Evolutionary conservation across 2,329 filamentous ascomycete species (phyloP).

Genomic region (Colletotrichum tamarilloi): DNA sequence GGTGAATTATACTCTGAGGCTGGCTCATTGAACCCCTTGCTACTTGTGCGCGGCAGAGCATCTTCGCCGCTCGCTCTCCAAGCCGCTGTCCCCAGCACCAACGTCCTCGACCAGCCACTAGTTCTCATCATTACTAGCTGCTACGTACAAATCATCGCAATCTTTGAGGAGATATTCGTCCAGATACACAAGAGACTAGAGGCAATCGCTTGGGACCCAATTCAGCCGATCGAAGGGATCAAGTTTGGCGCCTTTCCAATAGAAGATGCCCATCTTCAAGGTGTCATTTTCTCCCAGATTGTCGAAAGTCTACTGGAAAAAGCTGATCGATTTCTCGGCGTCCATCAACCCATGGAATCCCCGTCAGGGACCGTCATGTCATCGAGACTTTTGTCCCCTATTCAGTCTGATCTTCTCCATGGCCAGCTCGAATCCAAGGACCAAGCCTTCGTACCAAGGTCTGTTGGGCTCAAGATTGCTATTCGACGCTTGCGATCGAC

Average conservation of each 20-base stretch:
- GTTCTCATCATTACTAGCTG: conserved; percentile 45
- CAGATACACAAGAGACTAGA: conserved; percentile 37
- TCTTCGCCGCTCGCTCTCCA: background rate
- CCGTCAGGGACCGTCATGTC: background rate
- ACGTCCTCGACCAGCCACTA: conserved; percentile 40
- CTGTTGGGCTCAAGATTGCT: background rate
- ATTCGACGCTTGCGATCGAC: background rate
- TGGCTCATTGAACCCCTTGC: background rate
- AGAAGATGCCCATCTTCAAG: conserved; percentile 41
- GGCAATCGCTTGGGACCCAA: conserved; percentile 25
- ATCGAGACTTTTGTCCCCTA: background rate
- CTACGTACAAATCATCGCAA: conserved; percentile 41
- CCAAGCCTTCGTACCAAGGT: background rate
- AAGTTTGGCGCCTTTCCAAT: conserved; percentile 40
- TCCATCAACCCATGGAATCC: background rate
- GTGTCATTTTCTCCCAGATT: conserved; percentile 43
- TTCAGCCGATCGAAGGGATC: conserved; percentile 37
- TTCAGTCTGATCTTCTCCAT: background rate
- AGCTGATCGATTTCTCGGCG: background rate
- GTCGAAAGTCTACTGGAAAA: conserved; percentile 8
- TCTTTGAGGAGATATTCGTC: conserved; percentile 40
- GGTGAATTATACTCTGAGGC: background rate
- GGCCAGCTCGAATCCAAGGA: background rate
- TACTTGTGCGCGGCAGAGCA: background rate
- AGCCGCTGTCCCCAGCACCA: background rate